Evolutionary conservation across 129 eudicot genomes (phyloP).

Genomic region (Helichrysum umbraculigerum): DNA sequence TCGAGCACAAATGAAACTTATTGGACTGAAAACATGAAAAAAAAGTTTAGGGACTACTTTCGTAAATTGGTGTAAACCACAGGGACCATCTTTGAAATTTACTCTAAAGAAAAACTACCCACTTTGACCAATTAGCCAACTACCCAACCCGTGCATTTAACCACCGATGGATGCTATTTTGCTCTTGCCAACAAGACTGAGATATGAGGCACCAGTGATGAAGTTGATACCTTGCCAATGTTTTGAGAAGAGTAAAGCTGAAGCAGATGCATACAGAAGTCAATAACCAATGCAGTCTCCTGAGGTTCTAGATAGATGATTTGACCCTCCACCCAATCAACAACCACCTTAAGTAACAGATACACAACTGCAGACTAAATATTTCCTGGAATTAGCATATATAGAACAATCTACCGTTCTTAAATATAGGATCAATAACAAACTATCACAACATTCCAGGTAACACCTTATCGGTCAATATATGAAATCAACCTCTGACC

Average conservation of each 20-base stretch:
- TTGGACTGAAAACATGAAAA: too few species aligned
- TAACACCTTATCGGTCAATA: not conserved
- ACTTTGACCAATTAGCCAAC: not conserved
- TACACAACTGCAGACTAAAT: conserved; percentile 84
- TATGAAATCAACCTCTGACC: not conserved
- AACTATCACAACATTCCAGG: conserved; percentile 1
- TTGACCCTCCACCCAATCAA: conserved; percentile 97
- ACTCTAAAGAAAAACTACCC: not conserved
- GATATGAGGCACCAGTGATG: conserved; percentile 10
- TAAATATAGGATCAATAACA: conserved; percentile 7
- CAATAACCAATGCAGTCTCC: conserved; percentile 78
- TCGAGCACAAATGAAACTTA: too few species aligned
- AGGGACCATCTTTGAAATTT: too few species aligned
- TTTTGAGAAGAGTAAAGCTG: conserved; percentile 94
- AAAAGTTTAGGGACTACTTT: too few species aligned
- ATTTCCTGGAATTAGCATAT: conserved; percentile 32
- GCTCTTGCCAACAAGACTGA: conserved; percentile 7
- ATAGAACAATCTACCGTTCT: not conserved
- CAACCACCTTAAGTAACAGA: conserved; percentile 77
- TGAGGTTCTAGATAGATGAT: conserved; percentile 85
- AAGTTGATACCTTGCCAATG: conserved; percentile 83
- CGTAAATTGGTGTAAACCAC: too few species aligned
- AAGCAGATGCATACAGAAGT: conserved; percentile 88
- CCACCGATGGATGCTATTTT: not conserved
- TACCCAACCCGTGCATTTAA: not conserved